Evolutionary conservation across 2,329 filamentous ascomycete species (phyloP).

Genomic region (Sclerotinia sclerotiorum): DNA sequence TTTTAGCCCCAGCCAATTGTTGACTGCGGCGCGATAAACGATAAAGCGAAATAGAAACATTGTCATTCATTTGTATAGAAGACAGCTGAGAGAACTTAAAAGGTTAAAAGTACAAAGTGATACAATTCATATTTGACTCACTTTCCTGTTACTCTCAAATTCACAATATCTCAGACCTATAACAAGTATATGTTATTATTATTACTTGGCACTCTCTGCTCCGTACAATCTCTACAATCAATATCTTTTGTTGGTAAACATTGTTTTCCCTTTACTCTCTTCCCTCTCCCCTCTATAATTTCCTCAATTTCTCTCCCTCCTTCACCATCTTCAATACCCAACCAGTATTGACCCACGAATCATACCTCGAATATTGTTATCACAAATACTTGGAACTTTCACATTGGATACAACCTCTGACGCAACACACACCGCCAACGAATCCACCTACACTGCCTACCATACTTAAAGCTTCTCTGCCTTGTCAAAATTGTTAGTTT

Average conservation of each 20-base stretch:
- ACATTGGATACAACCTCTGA: slow-evolving; percentile 20
- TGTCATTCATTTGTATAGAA: neutral
- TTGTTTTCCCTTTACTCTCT: neutral
- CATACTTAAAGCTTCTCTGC: slow-evolving; percentile 7
- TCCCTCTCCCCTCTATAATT: neutral
- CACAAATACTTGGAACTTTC: slow-evolving; percentile 22
- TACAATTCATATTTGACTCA: neutral
- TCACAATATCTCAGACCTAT: slow-evolving; percentile 8
- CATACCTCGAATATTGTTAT: neutral
- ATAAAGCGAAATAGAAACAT: neutral
- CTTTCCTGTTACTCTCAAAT: slow-evolving; percentile 6
- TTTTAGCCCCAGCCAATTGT: slow-evolving; percentile 13
- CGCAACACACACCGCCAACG: slow-evolving; percentile 20
- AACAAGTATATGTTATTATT: slow-evolving; percentile 15
- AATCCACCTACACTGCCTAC: slow-evolving; percentile 9
- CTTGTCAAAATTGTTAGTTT: neutral
- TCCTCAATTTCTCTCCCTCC: neutral
- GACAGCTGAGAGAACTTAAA: neutral
- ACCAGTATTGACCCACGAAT: slow-evolving; percentile 12
- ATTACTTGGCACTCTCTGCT: neutral
- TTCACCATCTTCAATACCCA: neutral
- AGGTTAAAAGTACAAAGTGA: neutral
- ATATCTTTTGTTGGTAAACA: slow-evolving; percentile 17
- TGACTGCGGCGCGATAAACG: slow-evolving; percentile 14
- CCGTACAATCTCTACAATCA: neutral